Base-by-base conservation (phyloP, 331 rosid species). In the Stylosanthes scabra region DNA sequence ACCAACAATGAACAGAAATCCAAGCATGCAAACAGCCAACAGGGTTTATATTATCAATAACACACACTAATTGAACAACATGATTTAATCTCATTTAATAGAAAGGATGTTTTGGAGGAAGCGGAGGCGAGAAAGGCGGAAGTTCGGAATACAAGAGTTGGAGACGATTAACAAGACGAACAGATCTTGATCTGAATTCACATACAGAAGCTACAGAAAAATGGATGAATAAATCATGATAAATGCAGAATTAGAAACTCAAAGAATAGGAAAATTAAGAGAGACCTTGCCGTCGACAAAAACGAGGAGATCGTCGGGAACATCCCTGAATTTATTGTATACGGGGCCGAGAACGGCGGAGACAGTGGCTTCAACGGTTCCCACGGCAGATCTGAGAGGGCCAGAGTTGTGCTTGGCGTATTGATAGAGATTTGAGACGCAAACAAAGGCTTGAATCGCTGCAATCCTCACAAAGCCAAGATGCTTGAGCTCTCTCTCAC, bases 371-470 rank as follows among this genome's bases (percentile, higher is more conserved):
- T 93, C 98, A n/a, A 85, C 89, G 29, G 87, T 78, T 60, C 81
- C 80, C 28, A 85, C 90, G 3, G 91, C 67, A 68, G 93, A 83
- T 84, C 93, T 83, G 74, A 91, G 14, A 55, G 94, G 86, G n/a
- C 96, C 96, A 0, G 89, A 88, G 65, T 89, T 93, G 49, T 74
- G 84, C 74, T 91, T 91, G 1, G 93, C 93, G 66, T 83, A 93
- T 5, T 69, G 83, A 46, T 89, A 93, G 12, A 93, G 76, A 81
- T 65, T 88, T n/a, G 82, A 83, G 2, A 86, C 68, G 58, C 83
- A 88, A 11, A 70, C 81, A 61, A 91, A 82, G 9, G 87, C 76
- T 45, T 81, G 89, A 72, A 93, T 80, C 14, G 84, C 86, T 16
- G 79, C 87, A 20, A 78, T 67, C 83, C 83, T 86, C 44, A 84